These are phyloP conservation scores for Fusarium mundagurra DNA, from an alignment of 2,329 filamentous ascomycete species.

Conservation along the genomic window DNA sequence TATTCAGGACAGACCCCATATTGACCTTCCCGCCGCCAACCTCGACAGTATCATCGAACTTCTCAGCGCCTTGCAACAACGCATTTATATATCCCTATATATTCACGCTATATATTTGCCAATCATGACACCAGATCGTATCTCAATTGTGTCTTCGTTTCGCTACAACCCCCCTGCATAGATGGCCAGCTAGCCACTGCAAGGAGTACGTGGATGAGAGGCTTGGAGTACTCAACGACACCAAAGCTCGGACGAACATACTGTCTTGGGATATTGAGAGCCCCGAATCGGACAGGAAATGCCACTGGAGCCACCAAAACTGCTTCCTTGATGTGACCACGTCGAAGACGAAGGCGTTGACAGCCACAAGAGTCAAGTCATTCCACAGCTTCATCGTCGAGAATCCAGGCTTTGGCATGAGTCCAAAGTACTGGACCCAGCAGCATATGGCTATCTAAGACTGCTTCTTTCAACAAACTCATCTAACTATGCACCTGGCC, in stretches of 20 bases:
- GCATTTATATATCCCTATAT: background rate
- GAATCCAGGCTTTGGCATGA: background rate
- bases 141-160: background rate
- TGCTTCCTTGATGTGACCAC: no score
- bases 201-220: no score
- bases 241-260: no score
- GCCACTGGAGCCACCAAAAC: no score
- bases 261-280: no score
- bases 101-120: background rate
- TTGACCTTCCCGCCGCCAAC: background rate
- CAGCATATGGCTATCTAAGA: background rate
- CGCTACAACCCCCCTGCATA: background rate
- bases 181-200: background rate
- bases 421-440: background rate
- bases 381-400: no score
- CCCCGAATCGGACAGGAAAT: no score
- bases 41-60: background rate
- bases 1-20: rapidly evolving
- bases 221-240: no score
- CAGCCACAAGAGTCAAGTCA: background rate
- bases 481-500: no score
- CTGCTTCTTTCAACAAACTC: background rate
- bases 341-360: background rate
- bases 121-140: rapidly evolving
- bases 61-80: background rate